Evolutionary conservation across 1,284 basidiomycete species (phyloP), one percentile per base, ranked within the genome.

Genomic region (Ceratobasidium sp.): DNA sequence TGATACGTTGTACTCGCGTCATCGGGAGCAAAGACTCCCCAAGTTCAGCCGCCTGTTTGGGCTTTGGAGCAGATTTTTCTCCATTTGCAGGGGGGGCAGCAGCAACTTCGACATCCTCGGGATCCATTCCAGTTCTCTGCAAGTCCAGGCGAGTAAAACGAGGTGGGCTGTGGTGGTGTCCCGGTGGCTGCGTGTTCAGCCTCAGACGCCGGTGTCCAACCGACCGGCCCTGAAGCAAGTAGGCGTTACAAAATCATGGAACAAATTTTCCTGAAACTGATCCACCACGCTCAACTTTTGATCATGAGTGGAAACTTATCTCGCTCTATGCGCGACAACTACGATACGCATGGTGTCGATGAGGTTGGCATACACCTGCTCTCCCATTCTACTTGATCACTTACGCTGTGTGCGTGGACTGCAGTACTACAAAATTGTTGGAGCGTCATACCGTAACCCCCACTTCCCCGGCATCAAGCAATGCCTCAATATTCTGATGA

Each of bases 1-100:
- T 85, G 44, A 94, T 91, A 80, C 85, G 90, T 78, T 92, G 91
- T 38, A 94, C 91, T 76, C 90, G 86, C 5, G 90, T 84, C 73
- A 91, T 84, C 0, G 92, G 92, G 30, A 93, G 80, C 28, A 90
- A 71, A 0, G 91, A 88, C 78, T 88, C 91, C 23, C 92, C 92
- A 30, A 82, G 81, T 70, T 86, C 86, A 32, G 73, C 63, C 7
- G 71, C 55, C 23, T 70, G 57, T 18, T 62, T 70, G 28, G 73
- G 67, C 23, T 70, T 71, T 21, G 72, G 47, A 16, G 72, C 72
- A 26, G 58, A 30, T 21, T 50, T 38, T 67, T 67, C 52, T n/a
- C 13, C 64, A 14, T 67, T 41, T 5, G 23, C 18, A 18, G 59
- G 59, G 6, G 54, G 23, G 38, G 18, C 47, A 13, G 38, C n/a